phyloP scores from a whole-genome alignment of 2,329 filamentous ascomycete species.

The Fusarium vanettenii region DNA sequence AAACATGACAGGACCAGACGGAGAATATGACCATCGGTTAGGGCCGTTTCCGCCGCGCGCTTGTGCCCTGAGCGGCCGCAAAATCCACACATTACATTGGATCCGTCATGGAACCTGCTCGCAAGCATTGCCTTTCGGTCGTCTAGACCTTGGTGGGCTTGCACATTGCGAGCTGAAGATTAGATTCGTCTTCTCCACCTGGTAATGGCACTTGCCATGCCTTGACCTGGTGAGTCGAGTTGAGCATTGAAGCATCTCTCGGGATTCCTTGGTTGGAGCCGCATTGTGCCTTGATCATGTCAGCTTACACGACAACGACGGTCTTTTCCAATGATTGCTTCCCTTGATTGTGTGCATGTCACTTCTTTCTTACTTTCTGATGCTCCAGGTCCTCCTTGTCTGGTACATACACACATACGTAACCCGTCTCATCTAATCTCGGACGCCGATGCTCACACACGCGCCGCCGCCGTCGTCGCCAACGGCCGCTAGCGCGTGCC shows the following conservation, averaged over 20 bases:
- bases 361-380: neutral
- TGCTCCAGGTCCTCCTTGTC: constrained; percentile 13
- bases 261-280: neutral
- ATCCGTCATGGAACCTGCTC: neutral
- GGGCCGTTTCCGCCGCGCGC: constrained; percentile 6
- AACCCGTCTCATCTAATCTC: constrained; percentile 37
- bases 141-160: constrained; percentile 9
- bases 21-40: constrained; percentile 6
- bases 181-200: constrained; percentile 14
- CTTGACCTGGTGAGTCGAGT: constrained; percentile 8
- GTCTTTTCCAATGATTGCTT: constrained; percentile 5
- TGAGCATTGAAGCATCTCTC: constrained; percentile 3
- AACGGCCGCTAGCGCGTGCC: constrained; percentile 43
- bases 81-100: neutral
- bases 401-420: constrained; percentile 7
- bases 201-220: constrained; percentile 6
- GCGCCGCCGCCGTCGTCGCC: constrained; percentile 26
- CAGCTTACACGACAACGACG: constrained; percentile 22
- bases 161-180: constrained; percentile 26
- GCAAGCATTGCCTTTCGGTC: neutral
- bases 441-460: constrained; percentile 27
- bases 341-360: neutral
- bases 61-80: neutral
- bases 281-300: constrained; percentile 20
- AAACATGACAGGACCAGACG: constrained; percentile 13